Base-by-base conservation (phyloP, 1,139 yeast genomes). In the Geotrichum armillariae region DNA sequence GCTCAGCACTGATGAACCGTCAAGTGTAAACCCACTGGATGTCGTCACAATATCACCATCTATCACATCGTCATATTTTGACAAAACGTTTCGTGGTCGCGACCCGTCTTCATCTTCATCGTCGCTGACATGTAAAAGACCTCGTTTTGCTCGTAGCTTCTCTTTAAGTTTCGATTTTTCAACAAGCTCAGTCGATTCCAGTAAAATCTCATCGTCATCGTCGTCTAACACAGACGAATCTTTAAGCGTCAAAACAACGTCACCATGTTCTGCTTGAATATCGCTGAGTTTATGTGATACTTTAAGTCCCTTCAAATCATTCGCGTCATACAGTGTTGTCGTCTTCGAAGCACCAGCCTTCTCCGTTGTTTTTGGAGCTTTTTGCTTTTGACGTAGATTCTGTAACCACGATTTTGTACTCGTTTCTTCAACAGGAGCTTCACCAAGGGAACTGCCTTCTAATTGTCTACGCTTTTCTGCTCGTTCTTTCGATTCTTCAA, bases 181-280 rank as follows among this genome's bases (percentile, higher is more conserved):
- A 0, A 66, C 60, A 42, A 82, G 59, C n/a, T 49, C 72, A 29
- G 71, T 75, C 52, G 80, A 78, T 37, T 71, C 77, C 41, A 83
- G 67, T 45, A 68, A 73, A 47, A 72, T 76, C 16, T 60, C 66
- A 34, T 70, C 78, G 18, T 73, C 77, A 31, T 71, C 77, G 1
- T 77, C 82, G 34, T 75, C 82, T 22, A 79, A 58, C 2, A 86
- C 67, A 5, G 72, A 71, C 1, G 71, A 64, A 55, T 89, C 96
- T 50, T 83, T 78, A 41, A 88, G 68, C 0, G 93, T 86, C 48
- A 89, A 68, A 1, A 86, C 72, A 0, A 79, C 78, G 18, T 78
- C 79, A n/a, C 71, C 71, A 6, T 62, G 61, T n/a, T 74, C 53
- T 5, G 60, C 64, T 2, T 63, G 62, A n/a, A 80, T 60, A 20